A percentile compares a stretch with the other conserved stretches of the same genome.
phyloP scores from a whole-genome alignment of 129 eudicot species.

The Arctium minus region DNA sequence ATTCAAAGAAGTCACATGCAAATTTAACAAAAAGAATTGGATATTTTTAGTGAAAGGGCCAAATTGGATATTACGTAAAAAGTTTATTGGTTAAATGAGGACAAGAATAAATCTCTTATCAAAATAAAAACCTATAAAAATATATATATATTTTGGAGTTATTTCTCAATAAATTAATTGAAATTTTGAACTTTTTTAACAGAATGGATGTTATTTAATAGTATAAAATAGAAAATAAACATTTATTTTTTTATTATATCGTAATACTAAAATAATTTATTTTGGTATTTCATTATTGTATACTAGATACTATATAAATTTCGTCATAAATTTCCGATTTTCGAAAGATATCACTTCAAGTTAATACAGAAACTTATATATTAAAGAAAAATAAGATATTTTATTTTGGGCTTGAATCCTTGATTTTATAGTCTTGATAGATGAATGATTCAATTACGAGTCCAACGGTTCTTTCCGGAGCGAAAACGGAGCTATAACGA shows the following conservation, averaged over 20 bases:
- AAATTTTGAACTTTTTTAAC: not conserved
- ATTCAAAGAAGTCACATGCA: not conserved
- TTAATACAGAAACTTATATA: too few species aligned
- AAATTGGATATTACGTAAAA: not conserved
- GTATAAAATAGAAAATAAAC: not conserved
- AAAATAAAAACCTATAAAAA: not conserved
- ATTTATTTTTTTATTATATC: not conserved
- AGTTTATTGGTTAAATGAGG: not conserved
- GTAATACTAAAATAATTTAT: not conserved
- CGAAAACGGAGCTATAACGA: too few species aligned
- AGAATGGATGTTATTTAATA: not conserved
- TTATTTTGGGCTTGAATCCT: too few species aligned
- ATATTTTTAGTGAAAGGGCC: not conserved
- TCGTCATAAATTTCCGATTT: not conserved
- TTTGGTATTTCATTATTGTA: not conserved
- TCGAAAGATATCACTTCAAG: too few species aligned
- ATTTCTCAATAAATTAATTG: not conserved
- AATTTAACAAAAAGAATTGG: not conserved
- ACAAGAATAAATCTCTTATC: not conserved
- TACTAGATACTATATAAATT: not conserved
- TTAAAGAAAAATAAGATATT: too few species aligned
- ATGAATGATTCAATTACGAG: too few species aligned
- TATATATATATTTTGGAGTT: not conserved
- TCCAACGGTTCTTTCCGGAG: too few species aligned
- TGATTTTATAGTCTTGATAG: too few species aligned